Evolutionary conservation across 2,329 filamentous ascomycete species (phyloP).

Genomic region (Talaromyces piceae): DNA sequence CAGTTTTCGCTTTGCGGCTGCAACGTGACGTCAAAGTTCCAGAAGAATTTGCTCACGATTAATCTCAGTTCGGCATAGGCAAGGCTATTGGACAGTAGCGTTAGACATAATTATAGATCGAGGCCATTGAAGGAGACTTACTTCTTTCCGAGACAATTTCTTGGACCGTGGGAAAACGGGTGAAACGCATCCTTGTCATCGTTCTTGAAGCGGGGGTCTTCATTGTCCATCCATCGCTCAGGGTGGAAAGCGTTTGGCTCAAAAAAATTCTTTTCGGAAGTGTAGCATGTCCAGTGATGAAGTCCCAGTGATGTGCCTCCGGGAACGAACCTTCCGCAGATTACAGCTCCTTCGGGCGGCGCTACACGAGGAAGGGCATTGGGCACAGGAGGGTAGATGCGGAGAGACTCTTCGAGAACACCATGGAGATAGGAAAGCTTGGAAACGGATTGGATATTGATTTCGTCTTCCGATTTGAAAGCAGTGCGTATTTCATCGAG

Average conservation of each 20-base stretch:
- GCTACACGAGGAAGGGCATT: neutral
- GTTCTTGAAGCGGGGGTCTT: constrained; percentile 24
- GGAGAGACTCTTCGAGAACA: constrained; percentile 36
- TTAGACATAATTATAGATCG: neutral
- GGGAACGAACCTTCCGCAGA: constrained; percentile 9
- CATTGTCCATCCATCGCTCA: constrained; percentile 30
- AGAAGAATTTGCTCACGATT: constrained; percentile 40
- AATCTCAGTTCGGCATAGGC: constrained; percentile 44
- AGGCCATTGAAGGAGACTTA: constrained; percentile 20
- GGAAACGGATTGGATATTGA: constrained; percentile 26
- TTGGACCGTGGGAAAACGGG: constrained; percentile 43
- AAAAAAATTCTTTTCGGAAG: constrained; percentile 38
- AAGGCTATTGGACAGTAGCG: constrained; percentile 24
- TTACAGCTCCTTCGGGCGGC: constrained; percentile 3
- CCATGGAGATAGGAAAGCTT: constrained; percentile 35
- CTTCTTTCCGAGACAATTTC: constrained; percentile 48
- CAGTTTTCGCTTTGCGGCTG: constrained; percentile 17
- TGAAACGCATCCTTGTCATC: constrained; percentile 43
- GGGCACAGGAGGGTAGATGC: constrained; percentile 33
- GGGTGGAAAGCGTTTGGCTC: constrained; percentile 41
- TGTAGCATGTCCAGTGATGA: constrained; percentile 40
- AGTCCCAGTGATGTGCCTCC: constrained; percentile 36
- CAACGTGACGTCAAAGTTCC: constrained; percentile 41
- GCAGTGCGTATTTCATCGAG: constrained; percentile 33
- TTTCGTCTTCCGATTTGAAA: constrained; percentile 32